Conservation (phyloP, 306 rosid genomes). For the Vachellia collinsii region DNA sequence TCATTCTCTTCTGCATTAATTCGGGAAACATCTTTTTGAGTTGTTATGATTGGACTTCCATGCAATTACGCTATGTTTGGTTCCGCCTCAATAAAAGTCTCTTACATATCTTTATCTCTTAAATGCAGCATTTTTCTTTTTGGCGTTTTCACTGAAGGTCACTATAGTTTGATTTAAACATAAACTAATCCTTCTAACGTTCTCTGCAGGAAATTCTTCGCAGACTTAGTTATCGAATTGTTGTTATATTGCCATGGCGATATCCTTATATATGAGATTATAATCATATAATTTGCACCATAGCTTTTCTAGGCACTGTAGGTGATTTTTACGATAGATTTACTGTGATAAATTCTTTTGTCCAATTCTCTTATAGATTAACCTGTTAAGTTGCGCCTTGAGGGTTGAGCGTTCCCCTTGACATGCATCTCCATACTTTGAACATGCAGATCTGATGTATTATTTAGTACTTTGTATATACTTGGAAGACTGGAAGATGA, state of each 20-base stretch:
- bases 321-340: background rate
- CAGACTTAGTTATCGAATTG: background rate
- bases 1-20: background rate
- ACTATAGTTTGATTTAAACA: background rate
- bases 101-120: background rate
- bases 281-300: background rate
- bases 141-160: background rate
- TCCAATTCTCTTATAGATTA: background rate
- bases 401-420: background rate
- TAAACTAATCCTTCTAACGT: background rate
- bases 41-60: background rate
- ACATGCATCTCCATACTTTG: background rate
- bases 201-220: background rate
- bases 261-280: background rate
- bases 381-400: background rate
- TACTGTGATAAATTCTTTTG: too few relatives aligned
- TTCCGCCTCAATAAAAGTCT: background rate
- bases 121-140: background rate
- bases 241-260: background rate
- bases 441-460: background rate
- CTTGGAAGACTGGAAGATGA: background rate
- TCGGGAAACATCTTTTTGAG: background rate
- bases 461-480: background rate
- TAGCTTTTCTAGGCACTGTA: background rate
- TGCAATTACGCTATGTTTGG: background rate